Evolutionary conservation across 164 flowering plant genomes (phyloP), one percentile per base, ranked within the genome.

Genomic region (Tetrastigma voinierianum): DNA sequence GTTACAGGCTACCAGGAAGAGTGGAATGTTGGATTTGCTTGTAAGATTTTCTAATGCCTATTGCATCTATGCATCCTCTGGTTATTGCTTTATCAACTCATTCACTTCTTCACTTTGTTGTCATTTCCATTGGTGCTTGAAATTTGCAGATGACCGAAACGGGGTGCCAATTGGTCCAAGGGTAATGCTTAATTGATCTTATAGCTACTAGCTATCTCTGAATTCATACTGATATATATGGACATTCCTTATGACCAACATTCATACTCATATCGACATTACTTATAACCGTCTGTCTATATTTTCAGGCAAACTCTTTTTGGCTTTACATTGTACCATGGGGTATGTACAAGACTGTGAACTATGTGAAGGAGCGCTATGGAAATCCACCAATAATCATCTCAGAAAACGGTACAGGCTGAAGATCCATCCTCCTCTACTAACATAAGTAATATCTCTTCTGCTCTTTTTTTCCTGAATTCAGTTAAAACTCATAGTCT

Each of bases 251-350:
- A 3, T 32, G 40, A 32, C 40, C 5, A n/a, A n/a, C n/a, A 32
- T 32, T 32, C 40, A 4, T 46, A 21, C 32, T 65, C 21, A n/a
- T 32, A 32, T 32, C 40, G 3, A 32, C 40, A 32, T 32, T 32
- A 4, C 40, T 32, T 32, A 3, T 32, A 7, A 32, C 40, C 5
- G 6, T 3, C 40, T 32, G 40, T 32, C 40, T 25, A 9, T 1
- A 14, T 62, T 48, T 73, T 55, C 78, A 86, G 90, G 92, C 87
- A 68, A 12, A 84, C 67, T 86, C 93, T 18, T 60, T 78, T 60
- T 86, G 93, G 90, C 86, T 88, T 19, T 86, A 85, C 73, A 70
- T 79, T 25, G 93, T 88, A 2, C 93, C 93, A 15, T 86, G 89
- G 89, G 93, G 93, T 3, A 32, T 88, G 69, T 83, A 86, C 77